phyloP scores from a whole-genome alignment of 495 filamentous ascomycete genomes.

The Umbilicaria muhlenbergii region DNA sequence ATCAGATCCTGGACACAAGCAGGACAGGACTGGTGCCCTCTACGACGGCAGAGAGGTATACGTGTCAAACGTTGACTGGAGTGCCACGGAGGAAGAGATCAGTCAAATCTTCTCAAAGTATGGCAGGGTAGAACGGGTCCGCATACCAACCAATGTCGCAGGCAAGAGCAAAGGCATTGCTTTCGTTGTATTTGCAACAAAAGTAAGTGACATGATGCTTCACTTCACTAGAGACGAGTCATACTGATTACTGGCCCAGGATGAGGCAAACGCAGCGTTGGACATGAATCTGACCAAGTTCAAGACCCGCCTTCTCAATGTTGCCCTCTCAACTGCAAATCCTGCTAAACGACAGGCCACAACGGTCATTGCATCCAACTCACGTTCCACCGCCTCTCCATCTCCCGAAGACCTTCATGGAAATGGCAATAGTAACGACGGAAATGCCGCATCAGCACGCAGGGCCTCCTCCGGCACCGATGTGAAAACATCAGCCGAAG shows the following conservation, averaged over 20 bases:
- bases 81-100: constrained; percentile 50
- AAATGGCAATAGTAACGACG: constrained; percentile 12
- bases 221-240: neutral
- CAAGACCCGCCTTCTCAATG: constrained; percentile 52
- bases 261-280: constrained; percentile 51
- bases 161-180: constrained; percentile 57
- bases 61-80: constrained; percentile 55
- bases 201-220: constrained; percentile 25
- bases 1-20: constrained; percentile 64
- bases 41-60: constrained; percentile 80
- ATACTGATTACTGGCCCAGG: constrained; percentile 17
- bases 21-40: constrained; percentile 65
- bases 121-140: constrained; percentile 54
- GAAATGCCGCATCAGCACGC: constrained; percentile 8
- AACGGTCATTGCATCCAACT: constrained; percentile 18
- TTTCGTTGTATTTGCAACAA: constrained; percentile 60
- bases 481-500: constrained; percentile 17
- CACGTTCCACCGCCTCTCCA: constrained; percentile 23
- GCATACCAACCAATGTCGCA: constrained; percentile 45
- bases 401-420: constrained; percentile 1
- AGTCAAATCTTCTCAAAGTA: constrained; percentile 54
- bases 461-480: constrained; percentile 3
- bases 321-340: constrained; percentile 39
- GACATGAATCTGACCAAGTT: constrained; percentile 58
- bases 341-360: constrained; percentile 30